A percentile compares a stretch with the other conserved stretches of the same genome.
These are phyloP conservation scores for Dunaliella salina DNA, from an alignment of 163 green algal species.

Conservation along the genomic window DNA sequence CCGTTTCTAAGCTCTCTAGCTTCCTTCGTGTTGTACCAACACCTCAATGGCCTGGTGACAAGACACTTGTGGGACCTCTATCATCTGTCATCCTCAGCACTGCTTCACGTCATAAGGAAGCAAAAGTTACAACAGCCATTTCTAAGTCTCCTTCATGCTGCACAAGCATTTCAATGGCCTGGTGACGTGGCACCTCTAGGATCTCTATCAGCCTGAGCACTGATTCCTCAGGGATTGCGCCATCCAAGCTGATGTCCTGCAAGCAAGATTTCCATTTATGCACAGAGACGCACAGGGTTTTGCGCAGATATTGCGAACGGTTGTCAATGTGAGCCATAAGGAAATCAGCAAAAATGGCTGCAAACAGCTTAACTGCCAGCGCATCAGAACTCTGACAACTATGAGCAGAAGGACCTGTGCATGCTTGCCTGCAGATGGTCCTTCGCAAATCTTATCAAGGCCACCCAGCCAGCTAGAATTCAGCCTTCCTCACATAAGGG, in stretches of 20 bases:
- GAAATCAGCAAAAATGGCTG: too few relatives aligned
- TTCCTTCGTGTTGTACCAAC: slow-evolving; percentile 32
- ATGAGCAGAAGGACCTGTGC: too few relatives aligned
- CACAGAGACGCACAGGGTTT: not conserved
- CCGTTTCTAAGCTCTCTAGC: slow-evolving; percentile 31
- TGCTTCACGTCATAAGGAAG: not conserved
- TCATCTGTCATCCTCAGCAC: slow-evolving; percentile 44
- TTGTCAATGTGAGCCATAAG: too few relatives aligned
- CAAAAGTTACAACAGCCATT: slow-evolving; percentile 23
- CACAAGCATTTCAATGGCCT: slow-evolving; percentile 40
- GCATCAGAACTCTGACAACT: too few relatives aligned
- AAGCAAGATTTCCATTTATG: not conserved
- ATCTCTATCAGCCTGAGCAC: slow-evolving; percentile 51
- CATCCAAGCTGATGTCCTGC: not conserved
- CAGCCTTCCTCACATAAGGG: too few relatives aligned
- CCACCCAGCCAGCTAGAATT: too few relatives aligned
- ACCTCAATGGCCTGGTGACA: slow-evolving; percentile 38
- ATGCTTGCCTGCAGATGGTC: too few relatives aligned
- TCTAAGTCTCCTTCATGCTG: slow-evolving; percentile 37
- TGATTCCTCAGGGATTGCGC: slow-evolving; percentile 16
- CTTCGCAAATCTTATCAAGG: too few relatives aligned
- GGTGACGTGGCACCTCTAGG: slow-evolving; percentile 37
- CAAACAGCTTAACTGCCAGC: too few relatives aligned
- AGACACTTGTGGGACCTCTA: slow-evolving; percentile 47
- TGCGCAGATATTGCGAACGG: too few relatives aligned